These are phyloP conservation scores for Candida pini DNA, from an alignment of 805 yeast genomes.

Conservation along the genomic window DNA sequence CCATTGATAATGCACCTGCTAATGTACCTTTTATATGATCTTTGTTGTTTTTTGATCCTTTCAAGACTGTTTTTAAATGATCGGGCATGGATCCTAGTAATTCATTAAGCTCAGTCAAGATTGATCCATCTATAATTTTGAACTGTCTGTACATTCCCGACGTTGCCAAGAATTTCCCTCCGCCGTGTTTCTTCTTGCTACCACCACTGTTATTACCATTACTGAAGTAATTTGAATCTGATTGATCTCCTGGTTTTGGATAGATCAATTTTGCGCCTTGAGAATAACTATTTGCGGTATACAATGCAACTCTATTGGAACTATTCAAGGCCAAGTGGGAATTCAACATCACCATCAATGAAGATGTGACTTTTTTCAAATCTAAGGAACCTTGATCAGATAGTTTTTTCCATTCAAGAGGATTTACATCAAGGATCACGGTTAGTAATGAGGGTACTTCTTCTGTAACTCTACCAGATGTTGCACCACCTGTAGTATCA, in stretches of 20 bases:
- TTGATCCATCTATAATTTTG: constrained; percentile 67
- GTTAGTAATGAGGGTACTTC: constrained; percentile 77
- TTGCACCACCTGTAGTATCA: constrained; percentile 16
- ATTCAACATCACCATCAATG: constrained; percentile 72
- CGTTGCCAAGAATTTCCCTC: constrained; percentile 31
- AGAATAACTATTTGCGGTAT: constrained; percentile 58
- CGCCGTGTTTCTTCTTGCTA: constrained; percentile 3
- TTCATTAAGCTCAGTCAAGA: constrained; percentile 51
- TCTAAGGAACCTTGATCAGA: constrained; percentile 36
- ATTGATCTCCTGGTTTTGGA: constrained; percentile 37
- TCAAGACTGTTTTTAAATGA: constrained; percentile 15
- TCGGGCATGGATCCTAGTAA: constrained; percentile 33
- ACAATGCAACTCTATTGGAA: constrained; percentile 76
- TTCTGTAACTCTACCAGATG: constrained; percentile 32
- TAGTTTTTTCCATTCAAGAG: constrained; percentile 56
- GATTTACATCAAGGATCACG: constrained; percentile 72
- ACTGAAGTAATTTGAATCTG: constrained; percentile 1
- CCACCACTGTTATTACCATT: neutral
- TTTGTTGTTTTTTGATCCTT: constrained; percentile 12
- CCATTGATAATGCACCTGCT: constrained; percentile 77
- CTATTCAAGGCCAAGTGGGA: constrained; percentile 84
- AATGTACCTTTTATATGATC: constrained; percentile 43
- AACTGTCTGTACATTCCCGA: constrained; percentile 82
- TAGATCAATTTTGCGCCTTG: constrained; percentile 63
- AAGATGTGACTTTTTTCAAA: constrained; percentile 53